A percentile compares a stretch with the other conserved stretches of the same genome.
phyloP scores from a whole-genome alignment of 352 stramenopile species.

The Globisporangium alternatum region DNA sequence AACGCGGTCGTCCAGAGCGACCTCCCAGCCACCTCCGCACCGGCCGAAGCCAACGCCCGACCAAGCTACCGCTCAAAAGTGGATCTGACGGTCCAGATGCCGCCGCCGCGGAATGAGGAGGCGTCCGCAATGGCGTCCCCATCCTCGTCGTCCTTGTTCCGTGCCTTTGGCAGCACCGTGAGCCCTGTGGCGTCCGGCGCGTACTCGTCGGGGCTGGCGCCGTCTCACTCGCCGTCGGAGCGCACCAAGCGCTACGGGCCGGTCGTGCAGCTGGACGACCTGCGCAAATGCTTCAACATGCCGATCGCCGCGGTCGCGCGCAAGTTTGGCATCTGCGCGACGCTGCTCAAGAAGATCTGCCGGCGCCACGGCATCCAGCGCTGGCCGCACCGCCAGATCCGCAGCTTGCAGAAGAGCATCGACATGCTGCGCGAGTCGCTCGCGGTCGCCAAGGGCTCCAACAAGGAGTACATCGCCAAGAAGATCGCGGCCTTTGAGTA shows the following conservation, averaged over 20 bases:
- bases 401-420: slow-evolving; percentile 80
- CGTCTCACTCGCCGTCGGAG: slow-evolving; percentile 31
- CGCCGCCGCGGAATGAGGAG: slow-evolving; percentile 12
- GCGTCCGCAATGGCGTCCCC: slow-evolving; percentile 25
- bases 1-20: slow-evolving; percentile 27
- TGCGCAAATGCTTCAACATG: slow-evolving; percentile 83
- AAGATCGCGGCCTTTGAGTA: slow-evolving; percentile 82
- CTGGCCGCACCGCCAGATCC: slow-evolving; percentile 83
- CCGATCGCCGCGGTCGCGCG: slow-evolving; percentile 74
- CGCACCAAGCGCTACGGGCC: slow-evolving; percentile 61
- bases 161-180: slow-evolving; percentile 22
- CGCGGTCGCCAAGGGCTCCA: slow-evolving; percentile 63
- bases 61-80: slow-evolving; percentile 46
- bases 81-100: slow-evolving; percentile 44
- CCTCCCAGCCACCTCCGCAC: slow-evolving; percentile 1
- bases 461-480: slow-evolving; percentile 79
- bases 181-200: slow-evolving; percentile 46
- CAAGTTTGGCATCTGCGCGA: slow-evolving; percentile 86
- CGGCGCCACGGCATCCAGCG: slow-evolving; percentile 77
- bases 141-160: slow-evolving; percentile 13
- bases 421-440: slow-evolving; percentile 77
- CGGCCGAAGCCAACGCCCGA: neutral
- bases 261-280: slow-evolving; percentile 69
- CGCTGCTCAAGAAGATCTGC: slow-evolving; percentile 84
- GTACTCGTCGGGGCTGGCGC: slow-evolving; percentile 17